Percentiles rank a stretch among this genome's conserved stretches.
Evolutionary conservation across 345 rosid genomes (phyloP).

Genomic region (Iberis pinnata): DNA sequence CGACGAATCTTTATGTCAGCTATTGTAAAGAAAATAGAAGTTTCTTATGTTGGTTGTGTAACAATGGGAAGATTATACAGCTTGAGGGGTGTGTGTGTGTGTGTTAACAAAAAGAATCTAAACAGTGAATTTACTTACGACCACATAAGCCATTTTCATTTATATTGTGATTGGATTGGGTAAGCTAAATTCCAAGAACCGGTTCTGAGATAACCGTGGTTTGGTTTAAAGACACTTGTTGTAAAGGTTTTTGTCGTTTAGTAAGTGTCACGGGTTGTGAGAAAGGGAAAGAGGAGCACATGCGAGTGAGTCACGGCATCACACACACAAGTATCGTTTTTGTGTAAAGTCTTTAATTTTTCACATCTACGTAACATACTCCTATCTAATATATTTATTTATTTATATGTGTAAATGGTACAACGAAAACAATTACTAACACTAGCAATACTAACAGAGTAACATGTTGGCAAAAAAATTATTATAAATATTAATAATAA

Average conservation of each 20-base stretch:
- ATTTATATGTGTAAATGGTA: too few relatives aligned
- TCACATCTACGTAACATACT: too few relatives aligned
- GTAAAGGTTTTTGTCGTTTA: conserved; percentile 13
- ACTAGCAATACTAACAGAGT: too few relatives aligned
- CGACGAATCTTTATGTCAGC: background rate
- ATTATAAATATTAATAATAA: too few relatives aligned
- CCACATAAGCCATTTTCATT: conserved; percentile 13
- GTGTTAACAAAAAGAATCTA: conserved; percentile 5
- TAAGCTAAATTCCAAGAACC: conserved; percentile 22
- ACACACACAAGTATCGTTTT: conserved; percentile 17
- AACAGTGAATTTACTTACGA: conserved; percentile 6
- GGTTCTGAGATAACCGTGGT: conserved; percentile 16
- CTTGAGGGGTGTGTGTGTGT: conserved; percentile 15
- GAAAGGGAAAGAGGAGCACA: conserved; percentile 27
- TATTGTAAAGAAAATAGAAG: background rate
- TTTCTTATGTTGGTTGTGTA: too few relatives aligned
- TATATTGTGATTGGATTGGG: background rate
- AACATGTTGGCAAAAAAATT: too few relatives aligned
- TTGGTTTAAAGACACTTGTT: conserved; percentile 9
- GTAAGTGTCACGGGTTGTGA: conserved; percentile 28
- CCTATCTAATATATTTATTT: too few relatives aligned
- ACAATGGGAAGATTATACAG: conserved; percentile 1
- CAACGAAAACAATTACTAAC: too few relatives aligned
- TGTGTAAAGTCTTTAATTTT: background rate
- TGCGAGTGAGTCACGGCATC: conserved; percentile 33